Evolutionary conservation across 2,329 filamentous ascomycete species (phyloP).

Genomic region (Lachnellula arida): DNA sequence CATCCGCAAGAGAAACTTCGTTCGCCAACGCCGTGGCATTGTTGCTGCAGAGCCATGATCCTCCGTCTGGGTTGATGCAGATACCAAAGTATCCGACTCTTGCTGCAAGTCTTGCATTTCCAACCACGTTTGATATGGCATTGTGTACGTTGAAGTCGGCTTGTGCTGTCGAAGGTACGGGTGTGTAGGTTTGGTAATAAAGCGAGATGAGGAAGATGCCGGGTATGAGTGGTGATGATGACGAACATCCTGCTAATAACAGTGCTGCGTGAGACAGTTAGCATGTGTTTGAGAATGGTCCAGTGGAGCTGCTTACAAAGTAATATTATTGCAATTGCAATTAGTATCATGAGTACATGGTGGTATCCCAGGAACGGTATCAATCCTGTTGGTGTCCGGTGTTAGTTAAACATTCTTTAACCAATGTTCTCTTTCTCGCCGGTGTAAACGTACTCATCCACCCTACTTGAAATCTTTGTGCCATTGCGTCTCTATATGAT

Average conservation of each 20-base stretch:
- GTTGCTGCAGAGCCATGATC: conserved; percentile 91
- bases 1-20: conserved; percentile 83
- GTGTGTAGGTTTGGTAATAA: conserved; percentile 81
- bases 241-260: conserved; percentile 90
- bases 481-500: neutral
- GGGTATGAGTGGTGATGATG: conserved; percentile 89
- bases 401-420: conserved; percentile 7
- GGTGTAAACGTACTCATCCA: conserved; percentile 29
- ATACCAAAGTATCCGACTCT: conserved; percentile 98
- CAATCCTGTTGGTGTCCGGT: conserved; percentile 43
- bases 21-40: conserved; percentile 92
- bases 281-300: conserved; percentile 16
- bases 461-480: conserved; percentile 27
- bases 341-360: conserved; percentile 95
- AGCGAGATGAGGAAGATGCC: conserved; percentile 97
- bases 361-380: conserved; percentile 68
- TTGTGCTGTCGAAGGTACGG: conserved; percentile 77
- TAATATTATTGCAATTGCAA: conserved; percentile 88
- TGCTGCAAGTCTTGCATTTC: conserved; percentile 76
- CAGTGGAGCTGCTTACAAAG: conserved; percentile 63
- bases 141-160: conserved; percentile 83
- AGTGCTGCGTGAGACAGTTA: conserved; percentile 56
- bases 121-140: conserved; percentile 86
- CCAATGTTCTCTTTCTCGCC: neutral
- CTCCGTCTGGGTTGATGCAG: conserved; percentile 87